These are phyloP conservation scores for Russula brevipes DNA, from an alignment of 768 basidiomycete species.

Conservation along the genomic window DNA sequence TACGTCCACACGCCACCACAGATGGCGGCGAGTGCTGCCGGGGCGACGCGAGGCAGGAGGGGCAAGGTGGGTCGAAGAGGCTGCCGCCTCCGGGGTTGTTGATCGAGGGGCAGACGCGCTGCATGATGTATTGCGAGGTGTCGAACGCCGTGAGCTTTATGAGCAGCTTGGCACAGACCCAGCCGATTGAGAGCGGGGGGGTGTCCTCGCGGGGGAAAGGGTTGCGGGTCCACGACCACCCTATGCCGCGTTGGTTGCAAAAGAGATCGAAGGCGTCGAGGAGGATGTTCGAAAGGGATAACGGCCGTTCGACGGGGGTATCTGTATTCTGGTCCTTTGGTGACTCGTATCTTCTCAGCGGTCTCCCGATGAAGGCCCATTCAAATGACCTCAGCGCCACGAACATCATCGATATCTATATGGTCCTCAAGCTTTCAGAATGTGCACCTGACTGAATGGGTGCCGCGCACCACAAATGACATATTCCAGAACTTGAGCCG, in stretches of 20 bases:
- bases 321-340: not conserved
- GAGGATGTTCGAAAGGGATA: slow-evolving; percentile 9
- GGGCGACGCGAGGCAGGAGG: not conserved
- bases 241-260: slow-evolving; percentile 15
- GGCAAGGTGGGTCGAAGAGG: slow-evolving; percentile 7
- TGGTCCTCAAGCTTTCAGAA: no score
- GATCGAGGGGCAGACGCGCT: slow-evolving; percentile 1
- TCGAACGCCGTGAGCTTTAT: slow-evolving; percentile 2
- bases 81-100: slow-evolving; percentile 3
- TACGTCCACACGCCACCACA: slow-evolving; percentile 14
- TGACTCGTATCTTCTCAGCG: slow-evolving; percentile 1
- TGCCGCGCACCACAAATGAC: not conserved
- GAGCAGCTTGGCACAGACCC: not conserved
- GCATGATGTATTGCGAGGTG: not conserved
- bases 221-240: slow-evolving; percentile 21
- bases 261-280: slow-evolving; percentile 15
- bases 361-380: slow-evolving; percentile 10
- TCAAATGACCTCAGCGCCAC: slow-evolving; percentile 3
- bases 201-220: not conserved
- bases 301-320: slow-evolving; percentile 1
- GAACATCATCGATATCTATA: not conserved
- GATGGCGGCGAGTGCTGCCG: not conserved
- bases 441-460: no score
- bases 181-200: not conserved
- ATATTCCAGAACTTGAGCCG: slow-evolving; percentile 9